Percentiles rank a stretch among this genome's conserved stretches.
Evolutionary conservation across 768 basidiomycete species (phyloP).

Genomic region (Suillus hirtellus): DNA sequence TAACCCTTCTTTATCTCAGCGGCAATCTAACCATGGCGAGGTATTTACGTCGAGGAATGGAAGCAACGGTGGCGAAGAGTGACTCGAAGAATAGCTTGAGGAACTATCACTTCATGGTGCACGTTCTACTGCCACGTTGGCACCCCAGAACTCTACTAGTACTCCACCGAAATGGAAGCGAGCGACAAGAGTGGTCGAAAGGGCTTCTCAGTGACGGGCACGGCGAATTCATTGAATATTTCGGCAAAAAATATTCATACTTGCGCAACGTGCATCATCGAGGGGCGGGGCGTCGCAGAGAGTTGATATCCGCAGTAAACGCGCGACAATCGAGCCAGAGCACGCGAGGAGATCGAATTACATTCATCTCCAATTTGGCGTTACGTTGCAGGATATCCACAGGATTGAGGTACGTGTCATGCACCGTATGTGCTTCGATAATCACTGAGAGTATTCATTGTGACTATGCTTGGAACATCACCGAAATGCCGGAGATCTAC

Average conservation of each 20-base stretch:
- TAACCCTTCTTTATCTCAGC: neutral
- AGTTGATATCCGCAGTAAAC: neutral
- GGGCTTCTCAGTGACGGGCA: too few relatives aligned
- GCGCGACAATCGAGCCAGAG: neutral
- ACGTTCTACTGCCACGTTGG: conserved; percentile 3
- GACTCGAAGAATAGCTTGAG: neutral
- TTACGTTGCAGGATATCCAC: neutral
- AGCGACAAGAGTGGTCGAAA: too few relatives aligned
- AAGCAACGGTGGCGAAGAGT: neutral
- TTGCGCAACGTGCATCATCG: neutral
- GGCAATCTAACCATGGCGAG: neutral
- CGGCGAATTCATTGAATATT: neutral
- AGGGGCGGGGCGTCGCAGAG: neutral
- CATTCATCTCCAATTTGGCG: neutral
- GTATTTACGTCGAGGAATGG: conserved; percentile 1
- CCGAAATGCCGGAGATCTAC: neutral
- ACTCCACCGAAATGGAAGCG: neutral
- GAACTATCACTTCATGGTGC: neutral
- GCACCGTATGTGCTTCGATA: neutral
- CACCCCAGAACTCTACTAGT: conserved; percentile 2
- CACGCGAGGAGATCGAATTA: too few relatives aligned
- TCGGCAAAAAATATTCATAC: neutral
- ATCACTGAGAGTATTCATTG: neutral
- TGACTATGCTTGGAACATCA: neutral
- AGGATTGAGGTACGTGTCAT: neutral